Conservation (phyloP, 176 grass and related monocot species). For the Avena sativa region DNA sequence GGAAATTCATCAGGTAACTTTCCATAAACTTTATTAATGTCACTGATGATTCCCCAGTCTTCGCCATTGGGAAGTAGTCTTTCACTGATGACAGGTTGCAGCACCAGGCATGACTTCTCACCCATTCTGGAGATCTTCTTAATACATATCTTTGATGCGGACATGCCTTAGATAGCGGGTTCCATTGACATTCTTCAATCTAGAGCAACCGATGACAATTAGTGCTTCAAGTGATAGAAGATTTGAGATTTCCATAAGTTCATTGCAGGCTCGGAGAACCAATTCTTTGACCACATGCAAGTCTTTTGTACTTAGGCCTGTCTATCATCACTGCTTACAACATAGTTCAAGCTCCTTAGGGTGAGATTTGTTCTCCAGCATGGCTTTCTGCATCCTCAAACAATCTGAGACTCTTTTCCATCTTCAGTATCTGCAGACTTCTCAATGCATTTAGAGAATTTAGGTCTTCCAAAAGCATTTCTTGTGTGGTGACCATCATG, state of each 20-base stretch:
- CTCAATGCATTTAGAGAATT: conserved; percentile 52
- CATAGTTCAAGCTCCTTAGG: conserved; percentile 64
- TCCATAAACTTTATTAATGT: conserved; percentile 54
- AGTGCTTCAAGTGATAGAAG: not conserved
- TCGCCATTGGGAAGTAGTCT: conserved; percentile 48
- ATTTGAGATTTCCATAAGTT: too few relatives aligned
- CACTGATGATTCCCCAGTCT: conserved; percentile 53
- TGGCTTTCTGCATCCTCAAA: conserved; percentile 41
- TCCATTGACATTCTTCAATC: conserved; percentile 41
- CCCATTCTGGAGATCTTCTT: conserved; percentile 43
- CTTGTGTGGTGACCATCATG: too few relatives aligned
- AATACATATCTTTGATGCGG: too few relatives aligned
- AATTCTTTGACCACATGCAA: too few relatives aligned
- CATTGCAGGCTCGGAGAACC: too few relatives aligned
- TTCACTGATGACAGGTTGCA: conserved; percentile 50
- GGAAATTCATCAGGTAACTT: conserved; percentile 50
- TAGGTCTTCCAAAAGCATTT: conserved; percentile 8
- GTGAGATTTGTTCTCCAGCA: conserved; percentile 45
- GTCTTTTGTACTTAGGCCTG: conserved; percentile 20
- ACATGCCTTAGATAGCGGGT: conserved; percentile 33
- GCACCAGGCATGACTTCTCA: conserved; percentile 29
- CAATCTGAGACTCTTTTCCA: conserved; percentile 51
- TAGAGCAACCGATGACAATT: conserved; percentile 36
- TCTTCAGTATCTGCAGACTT: conserved; percentile 58
- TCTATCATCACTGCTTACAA: conserved; percentile 54